Evolutionary conservation across 176 grass and related monocot genomes (phyloP).

Genomic region (Zea mays): DNA sequence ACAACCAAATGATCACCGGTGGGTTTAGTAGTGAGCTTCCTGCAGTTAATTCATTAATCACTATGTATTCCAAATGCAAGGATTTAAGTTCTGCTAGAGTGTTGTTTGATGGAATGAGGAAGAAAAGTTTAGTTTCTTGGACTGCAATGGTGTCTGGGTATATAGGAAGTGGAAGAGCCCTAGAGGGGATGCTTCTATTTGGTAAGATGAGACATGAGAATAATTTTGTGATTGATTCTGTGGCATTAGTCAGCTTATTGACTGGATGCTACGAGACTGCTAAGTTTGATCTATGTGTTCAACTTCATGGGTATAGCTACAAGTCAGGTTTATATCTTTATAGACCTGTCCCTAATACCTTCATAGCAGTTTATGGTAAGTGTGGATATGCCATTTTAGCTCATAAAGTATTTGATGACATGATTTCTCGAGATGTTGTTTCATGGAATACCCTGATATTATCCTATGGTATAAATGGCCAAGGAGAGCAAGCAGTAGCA

Average conservation of each 20-base stretch:
- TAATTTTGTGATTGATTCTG: conserved; percentile 52
- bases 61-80: conserved; percentile 70
- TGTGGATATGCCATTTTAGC: conserved; percentile 58
- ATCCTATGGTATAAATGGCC: conserved; percentile 67
- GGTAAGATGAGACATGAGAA: conserved; percentile 53
- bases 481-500: conserved; percentile 54
- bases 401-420: conserved; percentile 62
- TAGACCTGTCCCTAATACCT: conserved; percentile 57
- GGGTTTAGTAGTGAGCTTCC: conserved; percentile 54
- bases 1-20: conserved; percentile 45
- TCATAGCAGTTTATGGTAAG: conserved; percentile 75
- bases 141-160: conserved; percentile 65
- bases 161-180: conserved; percentile 53
- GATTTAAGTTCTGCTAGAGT: conserved; percentile 53
- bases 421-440: conserved; percentile 48
- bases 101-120: conserved; percentile 49
- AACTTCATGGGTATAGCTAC: conserved; percentile 65
- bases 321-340: conserved; percentile 59
- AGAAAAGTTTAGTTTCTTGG: conserved; percentile 79
- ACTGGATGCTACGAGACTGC: conserved; percentile 55
- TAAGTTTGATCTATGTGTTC: conserved; percentile 55
- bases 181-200: conserved; percentile 62
- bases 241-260: conserved; percentile 58
- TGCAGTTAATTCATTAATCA: conserved; percentile 62
- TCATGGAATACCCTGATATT: conserved; percentile 81